phyloP scores from a whole-genome alignment of 2,329 filamentous ascomycete genomes.

The Trichoderma breve region DNA sequence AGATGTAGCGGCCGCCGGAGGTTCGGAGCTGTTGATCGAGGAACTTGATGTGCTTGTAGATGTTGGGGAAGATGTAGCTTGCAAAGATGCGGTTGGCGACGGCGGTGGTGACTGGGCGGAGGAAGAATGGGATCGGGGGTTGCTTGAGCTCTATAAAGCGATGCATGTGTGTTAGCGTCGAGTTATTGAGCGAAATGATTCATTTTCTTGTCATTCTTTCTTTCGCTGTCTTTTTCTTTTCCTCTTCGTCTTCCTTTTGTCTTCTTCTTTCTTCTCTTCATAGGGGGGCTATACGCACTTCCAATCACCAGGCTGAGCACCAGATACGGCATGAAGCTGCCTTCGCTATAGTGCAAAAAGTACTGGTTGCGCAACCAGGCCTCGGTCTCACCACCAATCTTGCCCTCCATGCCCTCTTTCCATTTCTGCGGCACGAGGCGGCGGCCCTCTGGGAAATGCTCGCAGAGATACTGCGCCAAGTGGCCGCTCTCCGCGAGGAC shows the following conservation, averaged over 20 bases:
- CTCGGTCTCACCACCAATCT: conserved; percentile 59
- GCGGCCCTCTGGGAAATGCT: conserved; percentile 52
- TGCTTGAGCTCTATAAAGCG: conserved; percentile 43
- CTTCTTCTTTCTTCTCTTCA: not conserved
- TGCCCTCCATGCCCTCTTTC: conserved; percentile 56
- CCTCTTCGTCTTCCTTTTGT: not conserved
- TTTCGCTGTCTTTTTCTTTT: too few relatives aligned
- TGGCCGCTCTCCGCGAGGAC: conserved; percentile 79
- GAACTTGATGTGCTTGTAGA: conserved; percentile 47
- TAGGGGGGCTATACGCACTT: conserved; percentile 36
- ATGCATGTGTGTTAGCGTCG: not conserved
- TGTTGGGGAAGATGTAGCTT: conserved; percentile 47
- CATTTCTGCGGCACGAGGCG: conserved; percentile 53
- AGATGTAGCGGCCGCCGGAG: conserved; percentile 48
- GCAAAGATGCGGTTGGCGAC: conserved; percentile 43
- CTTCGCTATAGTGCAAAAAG: conserved; percentile 82
- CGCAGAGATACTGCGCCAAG: conserved; percentile 78
- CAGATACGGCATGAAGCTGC: conserved; percentile 73
- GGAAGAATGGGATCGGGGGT: conserved; percentile 48
- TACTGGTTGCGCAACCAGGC: conserved; percentile 61
- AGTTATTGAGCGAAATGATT: not conserved
- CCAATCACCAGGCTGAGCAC: conserved; percentile 61
- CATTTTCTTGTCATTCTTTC: not conserved
- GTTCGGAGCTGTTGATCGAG: conserved; percentile 49
- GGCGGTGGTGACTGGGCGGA: conserved; percentile 50